Conservation (phyloP, 257 asterid genomes). For the Nemophila menziesii region DNA sequence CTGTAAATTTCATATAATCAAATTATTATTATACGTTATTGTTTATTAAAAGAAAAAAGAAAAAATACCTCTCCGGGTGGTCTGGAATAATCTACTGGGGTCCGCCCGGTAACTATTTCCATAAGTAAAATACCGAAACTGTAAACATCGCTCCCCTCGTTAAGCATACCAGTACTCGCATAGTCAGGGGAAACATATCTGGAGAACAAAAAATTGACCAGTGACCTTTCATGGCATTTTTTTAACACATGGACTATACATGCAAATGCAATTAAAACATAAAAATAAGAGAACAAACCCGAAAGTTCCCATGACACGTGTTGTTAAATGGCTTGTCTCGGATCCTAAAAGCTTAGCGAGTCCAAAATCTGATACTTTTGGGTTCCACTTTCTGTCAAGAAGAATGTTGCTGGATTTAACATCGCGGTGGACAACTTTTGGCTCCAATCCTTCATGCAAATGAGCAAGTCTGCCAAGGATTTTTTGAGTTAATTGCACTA, state of each 20-base stretch:
- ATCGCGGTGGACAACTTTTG: conserved; percentile 98
- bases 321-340: conserved; percentile 88
- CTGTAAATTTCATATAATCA: conserved; percentile 30
- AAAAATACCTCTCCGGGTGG: conserved; percentile 82
- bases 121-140: conserved; percentile 92
- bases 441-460: conserved; percentile 95
- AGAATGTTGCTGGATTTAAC: conserved; percentile 97
- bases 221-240: no score
- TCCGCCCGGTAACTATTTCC: conserved; percentile 85
- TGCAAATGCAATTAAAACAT: background rate
- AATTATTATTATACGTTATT: no score
- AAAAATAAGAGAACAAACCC: conserved; percentile 48
- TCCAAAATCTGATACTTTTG: conserved; percentile 94
- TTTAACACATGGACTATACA: no score
- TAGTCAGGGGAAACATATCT: conserved; percentile 98
- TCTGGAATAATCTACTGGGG: conserved; percentile 85
- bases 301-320: conserved; percentile 98
- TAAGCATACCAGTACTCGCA: conserved; percentile 97
- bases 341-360: conserved; percentile 84
- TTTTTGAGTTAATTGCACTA: no score
- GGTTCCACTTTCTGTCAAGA: conserved; percentile 75
- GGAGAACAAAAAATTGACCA: conserved; percentile 18
- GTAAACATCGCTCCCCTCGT: conserved; percentile 82
- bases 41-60: background rate
- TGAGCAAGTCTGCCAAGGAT: conserved; percentile 62